These are phyloP conservation scores for Sisymbrium irio DNA, from an alignment of 345 rosid genomes.

Conservation along the genomic window DNA sequence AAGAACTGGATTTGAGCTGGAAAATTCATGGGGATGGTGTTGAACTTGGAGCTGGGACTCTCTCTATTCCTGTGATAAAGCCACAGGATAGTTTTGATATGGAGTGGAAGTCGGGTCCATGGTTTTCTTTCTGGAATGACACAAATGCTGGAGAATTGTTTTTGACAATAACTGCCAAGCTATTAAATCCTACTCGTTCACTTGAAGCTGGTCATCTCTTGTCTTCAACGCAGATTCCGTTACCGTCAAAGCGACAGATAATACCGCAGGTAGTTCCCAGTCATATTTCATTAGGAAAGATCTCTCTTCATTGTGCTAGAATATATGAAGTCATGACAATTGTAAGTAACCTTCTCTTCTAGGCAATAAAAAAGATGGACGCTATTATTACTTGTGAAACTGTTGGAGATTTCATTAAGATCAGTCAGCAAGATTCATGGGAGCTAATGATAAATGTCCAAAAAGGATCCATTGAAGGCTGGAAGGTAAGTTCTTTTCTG, in stretches of 20 bases:
- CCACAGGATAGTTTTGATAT: slow-evolving; percentile 68
- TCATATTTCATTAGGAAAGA: slow-evolving; percentile 12
- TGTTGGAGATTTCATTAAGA: slow-evolving; percentile 50
- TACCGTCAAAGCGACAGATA: slow-evolving; percentile 58
- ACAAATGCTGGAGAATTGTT: slow-evolving; percentile 60
- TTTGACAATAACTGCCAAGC: slow-evolving; percentile 59
- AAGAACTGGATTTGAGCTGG: slow-evolving; percentile 77
- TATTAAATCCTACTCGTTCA: slow-evolving; percentile 62
- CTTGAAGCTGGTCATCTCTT: slow-evolving; percentile 79
- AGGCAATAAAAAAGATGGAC: slow-evolving; percentile 57
- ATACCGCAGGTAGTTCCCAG: slow-evolving; percentile 56
- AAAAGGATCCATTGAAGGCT: slow-evolving; percentile 67
- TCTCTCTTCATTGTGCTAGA: not conserved
- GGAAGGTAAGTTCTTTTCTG: slow-evolving; percentile 60
- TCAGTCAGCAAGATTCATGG: slow-evolving; percentile 60
- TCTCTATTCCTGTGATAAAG: slow-evolving; percentile 58
- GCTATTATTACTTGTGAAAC: slow-evolving; percentile 45
- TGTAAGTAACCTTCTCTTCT: slow-evolving; percentile 19
- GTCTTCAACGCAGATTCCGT: slow-evolving; percentile 72
- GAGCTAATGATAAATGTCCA: slow-evolving; percentile 59
- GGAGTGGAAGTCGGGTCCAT: slow-evolving; percentile 75
- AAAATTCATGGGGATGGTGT: slow-evolving; percentile 64
- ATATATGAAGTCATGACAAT: slow-evolving; percentile 10
- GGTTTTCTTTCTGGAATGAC: slow-evolving; percentile 73
- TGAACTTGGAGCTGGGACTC: slow-evolving; percentile 66